Conservation (phyloP, 1,139 yeast genomes). For the Geotrichum australiense region DNA sequence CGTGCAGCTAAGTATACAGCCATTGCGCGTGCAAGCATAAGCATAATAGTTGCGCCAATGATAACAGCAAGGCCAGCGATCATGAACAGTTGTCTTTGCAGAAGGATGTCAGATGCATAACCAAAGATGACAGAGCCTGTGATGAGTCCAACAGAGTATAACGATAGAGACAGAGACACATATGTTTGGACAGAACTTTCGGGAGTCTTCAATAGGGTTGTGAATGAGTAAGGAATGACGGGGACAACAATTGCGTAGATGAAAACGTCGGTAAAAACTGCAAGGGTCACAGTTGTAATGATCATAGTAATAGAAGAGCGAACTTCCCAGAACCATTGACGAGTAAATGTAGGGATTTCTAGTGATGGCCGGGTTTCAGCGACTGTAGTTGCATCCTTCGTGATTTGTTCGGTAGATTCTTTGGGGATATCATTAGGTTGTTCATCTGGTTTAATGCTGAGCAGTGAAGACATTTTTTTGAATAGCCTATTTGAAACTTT, state of each 20-base stretch:
- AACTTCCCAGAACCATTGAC: conserved; percentile 22
- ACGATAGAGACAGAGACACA: conserved; percentile 30
- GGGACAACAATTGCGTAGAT: conserved; percentile 34
- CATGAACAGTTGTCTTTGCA: conserved; percentile 29
- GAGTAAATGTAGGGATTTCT: too few species aligned
- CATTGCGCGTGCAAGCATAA: conserved; percentile 28
- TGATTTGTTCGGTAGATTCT: too few species aligned
- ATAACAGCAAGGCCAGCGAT: conserved; percentile 30
- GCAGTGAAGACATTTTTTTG: too few species aligned
- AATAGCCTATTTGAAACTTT: too few species aligned
- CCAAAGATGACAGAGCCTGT: conserved; percentile 32
- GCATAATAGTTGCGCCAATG: conserved; percentile 30
- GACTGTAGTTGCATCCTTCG: too few species aligned
- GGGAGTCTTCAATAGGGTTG: conserved; percentile 27
- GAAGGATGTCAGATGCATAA: conserved; percentile 27
- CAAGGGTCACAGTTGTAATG: conserved; percentile 28
- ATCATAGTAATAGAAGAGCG: conserved; percentile 30
- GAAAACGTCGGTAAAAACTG: conserved; percentile 33
- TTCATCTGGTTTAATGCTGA: too few species aligned
- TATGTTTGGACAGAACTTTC: conserved; percentile 28
- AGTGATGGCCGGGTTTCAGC: too few species aligned
- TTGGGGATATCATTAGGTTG: too few species aligned
- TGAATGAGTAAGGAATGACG: conserved; percentile 33
- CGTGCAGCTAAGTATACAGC: conserved; percentile 32
- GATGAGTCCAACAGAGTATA: conserved; percentile 34